Evolutionary conservation across 2,329 filamentous ascomycete genomes (phyloP).

Genomic region (Clarireedia paspali): DNA sequence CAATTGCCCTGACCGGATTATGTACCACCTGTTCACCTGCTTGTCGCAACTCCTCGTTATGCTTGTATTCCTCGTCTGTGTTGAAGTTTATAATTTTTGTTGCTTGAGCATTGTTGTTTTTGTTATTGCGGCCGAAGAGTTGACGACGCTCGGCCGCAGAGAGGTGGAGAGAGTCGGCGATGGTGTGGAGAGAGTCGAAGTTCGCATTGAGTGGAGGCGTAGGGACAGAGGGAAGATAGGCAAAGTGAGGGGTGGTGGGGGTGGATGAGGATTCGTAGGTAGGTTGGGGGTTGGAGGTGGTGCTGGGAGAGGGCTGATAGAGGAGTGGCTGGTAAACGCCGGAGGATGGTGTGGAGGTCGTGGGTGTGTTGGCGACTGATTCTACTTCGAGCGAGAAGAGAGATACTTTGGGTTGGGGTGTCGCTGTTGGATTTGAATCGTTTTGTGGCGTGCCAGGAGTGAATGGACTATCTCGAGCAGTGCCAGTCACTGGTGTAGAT

Average conservation of each 20-base stretch:
- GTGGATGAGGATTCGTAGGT: constrained; percentile 27
- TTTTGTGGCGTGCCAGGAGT: constrained; percentile 5
- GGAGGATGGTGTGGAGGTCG: constrained; percentile 7
- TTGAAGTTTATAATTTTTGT: constrained; percentile 79
- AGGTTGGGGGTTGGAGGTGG: background rate
- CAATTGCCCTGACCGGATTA: constrained; percentile 75
- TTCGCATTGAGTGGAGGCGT: constrained; percentile 22
- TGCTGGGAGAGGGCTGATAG: constrained; percentile 18
- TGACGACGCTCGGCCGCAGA: constrained; percentile 70
- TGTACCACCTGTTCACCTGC: constrained; percentile 63
- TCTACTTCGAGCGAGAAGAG: constrained; percentile 59
- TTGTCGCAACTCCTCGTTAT: constrained; percentile 71
- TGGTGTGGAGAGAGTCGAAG: constrained; percentile 54
- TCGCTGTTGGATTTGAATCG: constrained; percentile 29
- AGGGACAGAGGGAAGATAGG: constrained; percentile 20
- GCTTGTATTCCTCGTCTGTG: constrained; percentile 76
- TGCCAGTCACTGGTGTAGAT: constrained; percentile 17
- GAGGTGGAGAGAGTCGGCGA: constrained; percentile 73
- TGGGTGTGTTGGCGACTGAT: constrained; percentile 5
- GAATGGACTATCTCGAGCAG: constrained; percentile 19
- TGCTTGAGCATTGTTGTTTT: constrained; percentile 32
- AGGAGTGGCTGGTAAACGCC: constrained; percentile 47
- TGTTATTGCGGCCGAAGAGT: constrained; percentile 64
- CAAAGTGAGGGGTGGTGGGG: constrained; percentile 17
- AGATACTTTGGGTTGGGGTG: constrained; percentile 59